phyloP scores from a whole-genome alignment of 2,329 filamentous ascomycete genomes.

The Myriangium duriaei region DNA sequence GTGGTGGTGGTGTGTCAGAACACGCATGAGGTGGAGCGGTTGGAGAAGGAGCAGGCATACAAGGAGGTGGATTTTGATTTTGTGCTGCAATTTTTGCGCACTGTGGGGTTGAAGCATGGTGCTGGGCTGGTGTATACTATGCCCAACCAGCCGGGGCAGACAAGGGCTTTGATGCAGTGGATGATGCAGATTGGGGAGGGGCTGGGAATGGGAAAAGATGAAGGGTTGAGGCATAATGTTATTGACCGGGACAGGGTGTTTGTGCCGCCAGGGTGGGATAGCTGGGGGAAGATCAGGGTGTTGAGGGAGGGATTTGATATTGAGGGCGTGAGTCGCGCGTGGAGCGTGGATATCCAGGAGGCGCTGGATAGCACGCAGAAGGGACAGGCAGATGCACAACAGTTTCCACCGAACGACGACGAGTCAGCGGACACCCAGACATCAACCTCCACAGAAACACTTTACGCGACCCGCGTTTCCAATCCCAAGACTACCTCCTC shows the following conservation, averaged over 20 bases:
- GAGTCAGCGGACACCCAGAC: constrained; percentile 11
- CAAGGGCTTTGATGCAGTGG: constrained; percentile 72
- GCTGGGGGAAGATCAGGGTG: constrained; percentile 92
- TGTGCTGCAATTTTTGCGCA: constrained; percentile 83
- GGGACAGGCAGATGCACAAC: constrained; percentile 23
- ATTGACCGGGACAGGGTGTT: constrained; percentile 73
- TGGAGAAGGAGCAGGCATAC: constrained; percentile 86
- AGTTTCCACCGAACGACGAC: constrained; percentile 38
- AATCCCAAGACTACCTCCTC: constrained; percentile 21
- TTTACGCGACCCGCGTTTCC: constrained; percentile 20
- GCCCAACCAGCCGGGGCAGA: constrained; percentile 49
- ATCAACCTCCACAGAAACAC: constrained; percentile 17
- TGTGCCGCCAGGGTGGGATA: constrained; percentile 95
- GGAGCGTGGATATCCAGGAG: constrained; percentile 34
- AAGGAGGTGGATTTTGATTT: constrained; percentile 96
- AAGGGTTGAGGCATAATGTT: constrained; percentile 54
- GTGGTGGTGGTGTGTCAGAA: constrained; percentile 95
- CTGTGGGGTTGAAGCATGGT: constrained; percentile 51
- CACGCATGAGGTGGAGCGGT: constrained; percentile 77
- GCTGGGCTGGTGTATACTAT: constrained; percentile 57
- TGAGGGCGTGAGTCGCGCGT: constrained; percentile 70
- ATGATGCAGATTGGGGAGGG: constrained; percentile 73
- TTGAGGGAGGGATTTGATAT: constrained; percentile 85
- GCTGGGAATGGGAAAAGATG: constrained; percentile 22
- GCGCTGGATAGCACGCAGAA: constrained; percentile 7